A percentile compares a stretch with the other conserved stretches of the same genome.
Conservation (phyloP, 495 filamentous ascomycete species). For the Pseudomonodictys pantanalensis region DNA sequence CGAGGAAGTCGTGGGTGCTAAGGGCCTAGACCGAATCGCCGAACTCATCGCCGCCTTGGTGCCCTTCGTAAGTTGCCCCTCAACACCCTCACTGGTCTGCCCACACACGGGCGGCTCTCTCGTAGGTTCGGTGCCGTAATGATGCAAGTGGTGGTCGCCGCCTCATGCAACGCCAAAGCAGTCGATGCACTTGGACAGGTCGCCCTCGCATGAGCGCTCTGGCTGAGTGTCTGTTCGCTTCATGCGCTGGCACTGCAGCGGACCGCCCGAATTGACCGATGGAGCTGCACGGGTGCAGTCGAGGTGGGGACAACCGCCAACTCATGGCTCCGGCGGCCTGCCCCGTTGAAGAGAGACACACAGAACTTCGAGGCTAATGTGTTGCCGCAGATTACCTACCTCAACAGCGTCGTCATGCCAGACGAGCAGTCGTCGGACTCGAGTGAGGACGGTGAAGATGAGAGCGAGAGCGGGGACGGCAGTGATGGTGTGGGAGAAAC, state of each 20-base stretch:
- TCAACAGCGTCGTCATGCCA: slow-evolving; percentile 49
- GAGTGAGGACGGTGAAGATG: slow-evolving; percentile 27
- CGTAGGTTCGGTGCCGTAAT: too few relatives aligned
- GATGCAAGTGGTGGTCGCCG: too few relatives aligned
- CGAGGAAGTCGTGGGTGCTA: slow-evolving; percentile 38
- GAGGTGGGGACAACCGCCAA: slow-evolving; percentile 11
- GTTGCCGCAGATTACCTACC: slow-evolving; percentile 43
- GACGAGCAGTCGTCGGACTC: slow-evolving; percentile 30
- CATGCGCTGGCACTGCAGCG: slow-evolving; percentile 29
- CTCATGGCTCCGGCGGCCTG: neutral
- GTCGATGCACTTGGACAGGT: neutral
- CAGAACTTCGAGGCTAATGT: slow-evolving; percentile 20
- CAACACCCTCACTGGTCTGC: too few relatives aligned
- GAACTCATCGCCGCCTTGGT: slow-evolving; percentile 38
- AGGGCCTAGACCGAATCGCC: slow-evolving; percentile 38
- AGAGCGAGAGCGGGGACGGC: neutral
- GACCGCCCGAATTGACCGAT: slow-evolving; percentile 7
- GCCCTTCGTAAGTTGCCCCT: slow-evolving; percentile 48
- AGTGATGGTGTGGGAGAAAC: neutral
- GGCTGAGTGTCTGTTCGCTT: slow-evolving; percentile 9
- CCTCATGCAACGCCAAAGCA: neutral
- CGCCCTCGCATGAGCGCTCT: slow-evolving; percentile 6
- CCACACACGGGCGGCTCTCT: too few relatives aligned
- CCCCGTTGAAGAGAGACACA: neutral
- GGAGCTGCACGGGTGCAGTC: slow-evolving; percentile 6